Conservation (phyloP, 495 filamentous ascomycete species). For the Penicillium turbatum region DNA sequence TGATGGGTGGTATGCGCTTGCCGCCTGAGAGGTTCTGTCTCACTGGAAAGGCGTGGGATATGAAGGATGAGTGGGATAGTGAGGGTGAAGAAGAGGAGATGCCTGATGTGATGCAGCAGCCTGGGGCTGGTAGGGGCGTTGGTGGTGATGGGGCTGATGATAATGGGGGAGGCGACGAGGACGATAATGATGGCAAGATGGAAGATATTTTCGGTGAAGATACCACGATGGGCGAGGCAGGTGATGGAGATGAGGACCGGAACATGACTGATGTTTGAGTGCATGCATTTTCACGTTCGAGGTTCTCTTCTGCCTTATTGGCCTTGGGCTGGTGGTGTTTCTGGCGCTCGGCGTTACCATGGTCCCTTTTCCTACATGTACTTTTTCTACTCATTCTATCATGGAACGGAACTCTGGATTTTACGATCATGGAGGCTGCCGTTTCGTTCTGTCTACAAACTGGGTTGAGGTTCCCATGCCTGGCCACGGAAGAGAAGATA, state of each 20-base stretch:
- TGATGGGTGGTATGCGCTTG: conserved; percentile 67
- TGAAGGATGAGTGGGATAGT: conserved; percentile 74
- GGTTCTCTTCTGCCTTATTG: conserved; percentile 5
- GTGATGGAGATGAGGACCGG: conserved; percentile 39
- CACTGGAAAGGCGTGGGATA: conserved; percentile 76
- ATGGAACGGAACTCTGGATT: not conserved
- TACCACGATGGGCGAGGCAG: conserved; percentile 44
- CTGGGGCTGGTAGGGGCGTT: conserved; percentile 11
- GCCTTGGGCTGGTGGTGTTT: conserved; percentile 19
- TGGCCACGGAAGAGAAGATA: not conserved
- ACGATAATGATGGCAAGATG: conserved; percentile 56
- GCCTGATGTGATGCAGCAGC: conserved; percentile 30
- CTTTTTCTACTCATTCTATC: not conserved
- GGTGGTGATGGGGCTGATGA: conserved; percentile 33
- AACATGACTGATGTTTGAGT: conserved; percentile 48
- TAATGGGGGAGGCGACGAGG: conserved; percentile 32
- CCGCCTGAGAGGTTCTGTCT: conserved; percentile 90
- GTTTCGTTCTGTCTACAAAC: not conserved
- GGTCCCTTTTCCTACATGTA: not conserved
- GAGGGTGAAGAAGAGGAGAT: conserved; percentile 53
- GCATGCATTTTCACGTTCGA: not conserved
- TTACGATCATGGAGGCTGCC: not conserved
- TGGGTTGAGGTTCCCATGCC: not conserved
- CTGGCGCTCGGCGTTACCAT: conserved; percentile 20
- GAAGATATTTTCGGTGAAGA: conserved; percentile 56